Evolutionary conservation across 2,329 filamentous ascomycete genomes (phyloP).

Genomic region (Alternaria ethzedia): DNA sequence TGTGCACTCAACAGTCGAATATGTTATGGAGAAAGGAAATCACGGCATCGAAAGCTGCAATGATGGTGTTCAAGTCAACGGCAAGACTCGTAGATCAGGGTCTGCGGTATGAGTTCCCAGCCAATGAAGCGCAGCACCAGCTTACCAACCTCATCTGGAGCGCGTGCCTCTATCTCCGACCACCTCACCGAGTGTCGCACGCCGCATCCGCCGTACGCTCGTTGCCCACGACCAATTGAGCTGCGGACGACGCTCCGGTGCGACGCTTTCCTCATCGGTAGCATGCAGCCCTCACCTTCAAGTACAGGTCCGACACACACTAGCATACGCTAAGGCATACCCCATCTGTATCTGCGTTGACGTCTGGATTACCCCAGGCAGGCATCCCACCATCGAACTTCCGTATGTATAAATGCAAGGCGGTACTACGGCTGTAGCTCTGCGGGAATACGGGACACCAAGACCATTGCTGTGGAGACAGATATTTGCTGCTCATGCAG

Average conservation of each 20-base stretch:
- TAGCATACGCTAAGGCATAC: neutral
- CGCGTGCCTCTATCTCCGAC: neutral
- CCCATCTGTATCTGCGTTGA: neutral
- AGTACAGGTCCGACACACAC: neutral
- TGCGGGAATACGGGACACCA: neutral
- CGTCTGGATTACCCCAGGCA: neutral
- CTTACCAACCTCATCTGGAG: neutral
- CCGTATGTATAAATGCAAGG: no score
- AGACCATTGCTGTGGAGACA: neutral
- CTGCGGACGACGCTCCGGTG: neutral
- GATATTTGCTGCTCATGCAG: neutral
- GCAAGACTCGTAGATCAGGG: neutral
- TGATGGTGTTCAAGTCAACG: neutral
- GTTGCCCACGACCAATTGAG: neutral
- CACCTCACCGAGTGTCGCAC: neutral
- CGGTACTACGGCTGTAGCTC: no score
- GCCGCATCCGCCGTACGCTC: neutral
- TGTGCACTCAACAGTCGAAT: no score
- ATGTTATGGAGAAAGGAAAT: no score
- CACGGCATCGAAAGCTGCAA: neutral
- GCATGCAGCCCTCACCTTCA: neutral
- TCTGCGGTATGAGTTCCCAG: neutral
- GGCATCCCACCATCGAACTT: neutral
- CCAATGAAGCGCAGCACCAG: neutral
- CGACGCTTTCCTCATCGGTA: neutral